phyloP scores from a whole-genome alignment of 2,329 filamentous ascomycete species.

The Lecanicillium sp. region DNA sequence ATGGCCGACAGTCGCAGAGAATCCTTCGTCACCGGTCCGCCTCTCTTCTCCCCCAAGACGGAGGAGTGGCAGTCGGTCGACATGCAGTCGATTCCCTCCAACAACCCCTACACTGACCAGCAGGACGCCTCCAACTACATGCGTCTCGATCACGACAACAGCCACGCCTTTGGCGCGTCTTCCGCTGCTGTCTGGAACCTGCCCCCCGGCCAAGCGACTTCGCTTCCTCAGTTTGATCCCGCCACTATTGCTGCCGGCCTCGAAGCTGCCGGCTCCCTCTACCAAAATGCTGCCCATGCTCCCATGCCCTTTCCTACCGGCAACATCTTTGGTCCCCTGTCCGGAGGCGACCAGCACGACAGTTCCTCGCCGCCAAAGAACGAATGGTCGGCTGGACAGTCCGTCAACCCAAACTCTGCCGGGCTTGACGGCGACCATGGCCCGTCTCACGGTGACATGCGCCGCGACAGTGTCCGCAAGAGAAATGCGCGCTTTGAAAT shows the following conservation, averaged over 20 bases:
- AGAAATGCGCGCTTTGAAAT: constrained; percentile 99
- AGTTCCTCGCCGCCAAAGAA: constrained; percentile 38
- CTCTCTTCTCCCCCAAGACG: constrained; percentile 59
- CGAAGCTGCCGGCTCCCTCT: constrained; percentile 47
- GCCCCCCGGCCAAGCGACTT: constrained; percentile 66
- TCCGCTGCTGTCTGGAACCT: constrained; percentile 52
- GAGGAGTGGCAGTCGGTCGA: constrained; percentile 60
- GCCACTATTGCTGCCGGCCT: constrained; percentile 52
- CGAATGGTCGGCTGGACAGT: constrained; percentile 47
- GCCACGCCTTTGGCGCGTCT: constrained; percentile 33
- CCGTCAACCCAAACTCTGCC: constrained; percentile 54
- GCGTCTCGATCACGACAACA: constrained; percentile 50
- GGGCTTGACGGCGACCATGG: constrained; percentile 55
- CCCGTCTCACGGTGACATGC: constrained; percentile 69
- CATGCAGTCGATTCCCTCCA: constrained; percentile 58
- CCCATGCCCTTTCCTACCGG: constrained; percentile 51
- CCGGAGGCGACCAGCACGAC: constrained; percentile 43
- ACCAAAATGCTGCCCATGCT: constrained; percentile 46
- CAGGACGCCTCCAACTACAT: constrained; percentile 61
- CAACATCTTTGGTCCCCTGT: constrained; percentile 49
- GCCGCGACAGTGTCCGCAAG: constrained; percentile 88
- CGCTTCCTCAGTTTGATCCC: constrained; percentile 62
- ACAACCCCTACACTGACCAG: constrained; percentile 56
- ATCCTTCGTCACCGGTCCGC: constrained; percentile 51
- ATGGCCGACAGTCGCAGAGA: constrained; percentile 58